phyloP scores from a whole-genome alignment of 2,329 filamentous ascomycete genomes.

The Fusarium aywerte region DNA sequence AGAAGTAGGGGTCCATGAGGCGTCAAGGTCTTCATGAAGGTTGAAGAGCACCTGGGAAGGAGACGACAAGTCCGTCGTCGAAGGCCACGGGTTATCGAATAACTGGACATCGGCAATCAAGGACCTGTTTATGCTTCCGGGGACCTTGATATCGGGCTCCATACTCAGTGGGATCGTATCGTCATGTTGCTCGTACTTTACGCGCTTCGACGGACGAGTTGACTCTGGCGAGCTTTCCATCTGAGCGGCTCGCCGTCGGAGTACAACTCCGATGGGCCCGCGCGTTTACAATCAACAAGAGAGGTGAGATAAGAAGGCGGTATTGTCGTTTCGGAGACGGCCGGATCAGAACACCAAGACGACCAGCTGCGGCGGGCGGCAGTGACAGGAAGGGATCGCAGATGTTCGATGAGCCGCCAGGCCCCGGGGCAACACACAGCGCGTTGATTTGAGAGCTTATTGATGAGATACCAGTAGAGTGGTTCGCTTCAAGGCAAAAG shows the following conservation, averaged over 20 bases:
- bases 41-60: conserved; percentile 40
- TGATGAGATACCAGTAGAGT: conserved; percentile 44
- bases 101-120: conserved; percentile 26
- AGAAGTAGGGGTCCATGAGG: conserved; percentile 32
- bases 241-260: conserved; percentile 31
- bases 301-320: conserved; percentile 41
- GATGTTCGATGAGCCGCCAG: conserved; percentile 33
- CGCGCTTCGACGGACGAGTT: conserved; percentile 45
- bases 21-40: conserved; percentile 32
- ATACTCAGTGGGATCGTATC: conserved; percentile 31
- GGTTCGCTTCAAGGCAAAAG: conserved; percentile 47
- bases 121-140: conserved; percentile 23
- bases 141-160: conserved; percentile 20
- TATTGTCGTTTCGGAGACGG: conserved; percentile 37
- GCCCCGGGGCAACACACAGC: conserved; percentile 36
- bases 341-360: conserved; percentile 38
- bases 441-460: conserved; percentile 39
- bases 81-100: conserved; percentile 38
- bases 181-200: conserved; percentile 43
- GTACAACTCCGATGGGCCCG: conserved; percentile 31
- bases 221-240: conserved; percentile 45
- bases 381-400: conserved; percentile 31
- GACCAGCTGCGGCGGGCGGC: conserved; percentile 16
- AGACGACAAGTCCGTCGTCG: conserved; percentile 32
- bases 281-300: conserved; percentile 33